Percentiles rank a stretch among this genome's conserved stretches.
phyloP scores from a whole-genome alignment of 2,329 filamentous ascomycete species.

The Penicillium sp. region DNA sequence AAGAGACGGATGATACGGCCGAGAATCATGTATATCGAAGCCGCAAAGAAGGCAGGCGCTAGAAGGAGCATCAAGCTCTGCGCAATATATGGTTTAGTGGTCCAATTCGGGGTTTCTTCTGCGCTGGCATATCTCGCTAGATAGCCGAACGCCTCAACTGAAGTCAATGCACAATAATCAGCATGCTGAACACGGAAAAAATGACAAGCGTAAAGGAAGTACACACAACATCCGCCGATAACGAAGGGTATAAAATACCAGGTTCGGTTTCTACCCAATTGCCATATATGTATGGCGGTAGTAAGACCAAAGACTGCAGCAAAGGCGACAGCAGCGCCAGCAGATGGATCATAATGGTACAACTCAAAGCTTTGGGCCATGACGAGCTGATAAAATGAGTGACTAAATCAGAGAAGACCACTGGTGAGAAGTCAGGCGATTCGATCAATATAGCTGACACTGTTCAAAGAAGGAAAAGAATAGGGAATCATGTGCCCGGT shows the following conservation, averaged over 20 bases:
- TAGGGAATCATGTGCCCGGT: neutral
- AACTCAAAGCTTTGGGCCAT: constrained; percentile 13
- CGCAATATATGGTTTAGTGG: constrained; percentile 20
- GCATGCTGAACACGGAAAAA: neutral
- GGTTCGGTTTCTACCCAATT: constrained; percentile 17
- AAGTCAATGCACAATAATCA: neutral
- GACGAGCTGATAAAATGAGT: neutral
- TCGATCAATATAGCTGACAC: neutral
- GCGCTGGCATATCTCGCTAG: constrained; percentile 14
- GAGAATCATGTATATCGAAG: constrained; percentile 27
- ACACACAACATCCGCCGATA: constrained; percentile 31
- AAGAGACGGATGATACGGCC: constrained; percentile 21
- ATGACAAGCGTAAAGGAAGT: too few relatives aligned
- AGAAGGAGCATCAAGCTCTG: constrained; percentile 23
- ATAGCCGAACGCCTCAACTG: constrained; percentile 19
- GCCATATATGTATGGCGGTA: constrained; percentile 14
- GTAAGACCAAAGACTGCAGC: constrained; percentile 30
- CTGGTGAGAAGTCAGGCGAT: neutral
- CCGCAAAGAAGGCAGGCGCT: constrained; percentile 24
- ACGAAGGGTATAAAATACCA: constrained; percentile 43
- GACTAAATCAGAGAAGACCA: neutral
- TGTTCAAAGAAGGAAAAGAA: neutral
- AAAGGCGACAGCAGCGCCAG: constrained; percentile 11
- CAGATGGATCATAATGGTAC: constrained; percentile 21
- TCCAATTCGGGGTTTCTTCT: constrained; percentile 21